These are phyloP conservation scores for Chamaecrista fasciculata DNA, from an alignment of 306 rosid species.

Conservation along the genomic window DNA sequence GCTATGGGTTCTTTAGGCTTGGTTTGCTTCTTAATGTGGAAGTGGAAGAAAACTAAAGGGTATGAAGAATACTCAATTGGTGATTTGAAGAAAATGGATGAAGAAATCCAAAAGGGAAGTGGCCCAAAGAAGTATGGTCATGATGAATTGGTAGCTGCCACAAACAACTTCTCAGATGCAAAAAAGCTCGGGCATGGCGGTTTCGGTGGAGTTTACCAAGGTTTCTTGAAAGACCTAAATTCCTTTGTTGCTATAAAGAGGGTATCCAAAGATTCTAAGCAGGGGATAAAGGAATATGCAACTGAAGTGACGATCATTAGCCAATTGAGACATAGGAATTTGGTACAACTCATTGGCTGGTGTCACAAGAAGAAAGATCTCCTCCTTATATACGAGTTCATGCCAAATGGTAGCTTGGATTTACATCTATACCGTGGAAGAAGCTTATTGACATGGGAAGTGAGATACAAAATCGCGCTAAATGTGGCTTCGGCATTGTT, in stretches of 20 bases:
- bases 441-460: neutral
- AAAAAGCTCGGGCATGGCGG: too few species aligned
- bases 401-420: constrained; percentile 3
- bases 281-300: neutral
- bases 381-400: neutral
- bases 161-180: too few species aligned
- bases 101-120: constrained; percentile 23
- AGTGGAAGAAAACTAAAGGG: neutral
- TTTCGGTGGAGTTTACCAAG: too few species aligned
- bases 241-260: neutral
- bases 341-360: neutral
- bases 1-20: neutral
- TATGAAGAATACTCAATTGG: neutral
- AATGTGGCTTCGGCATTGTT: neutral
- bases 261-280: neutral
- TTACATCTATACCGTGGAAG: neutral
- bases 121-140: too few species aligned
- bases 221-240: too few species aligned
- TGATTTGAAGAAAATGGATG: constrained; percentile 26
- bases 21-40: neutral
- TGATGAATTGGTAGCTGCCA: too few species aligned
- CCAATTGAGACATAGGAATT: neutral
- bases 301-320: neutral
- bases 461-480: neutral
- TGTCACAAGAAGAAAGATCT: neutral